phyloP scores from a whole-genome alignment of 768 basidiomycete species.

The Pluteus cervinus region DNA sequence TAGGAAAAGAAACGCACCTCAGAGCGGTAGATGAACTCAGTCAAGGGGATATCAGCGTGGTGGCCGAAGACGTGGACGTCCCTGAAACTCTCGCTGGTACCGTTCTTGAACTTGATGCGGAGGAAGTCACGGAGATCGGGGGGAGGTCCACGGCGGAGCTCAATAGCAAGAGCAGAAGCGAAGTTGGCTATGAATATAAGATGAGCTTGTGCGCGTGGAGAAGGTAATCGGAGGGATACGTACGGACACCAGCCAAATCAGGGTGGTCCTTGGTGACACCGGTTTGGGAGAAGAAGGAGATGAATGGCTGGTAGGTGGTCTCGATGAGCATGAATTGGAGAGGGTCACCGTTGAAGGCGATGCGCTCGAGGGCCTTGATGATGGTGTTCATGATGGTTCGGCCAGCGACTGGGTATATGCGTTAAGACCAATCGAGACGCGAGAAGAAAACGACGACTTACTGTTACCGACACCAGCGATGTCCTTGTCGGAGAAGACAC shows the following conservation, averaged over 20 bases:
- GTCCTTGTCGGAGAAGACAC: conserved; percentile 59
- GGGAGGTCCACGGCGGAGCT: conserved; percentile 69
- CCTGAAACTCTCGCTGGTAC: conserved; percentile 56
- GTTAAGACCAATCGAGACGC: background rate
- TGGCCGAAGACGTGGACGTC: conserved; percentile 72
- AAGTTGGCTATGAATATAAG: conserved; percentile 50
- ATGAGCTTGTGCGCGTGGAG: background rate
- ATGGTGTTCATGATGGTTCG: conserved; percentile 73
- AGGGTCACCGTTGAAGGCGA: conserved; percentile 75
- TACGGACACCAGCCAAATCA: conserved; percentile 59
- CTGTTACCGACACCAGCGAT: conserved; percentile 73
- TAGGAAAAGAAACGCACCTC: conserved; percentile 43
- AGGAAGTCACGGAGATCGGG: conserved; percentile 78
- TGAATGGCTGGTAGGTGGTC: conserved; percentile 87
- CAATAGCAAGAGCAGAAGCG: conserved; percentile 69
- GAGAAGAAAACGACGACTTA: conserved; percentile 28
- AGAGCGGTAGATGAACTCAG: conserved; percentile 79
- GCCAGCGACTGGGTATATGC: conserved; percentile 57
- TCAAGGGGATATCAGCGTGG: conserved; percentile 71
- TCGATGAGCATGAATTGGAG: conserved; percentile 74
- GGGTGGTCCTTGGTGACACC: conserved; percentile 54
- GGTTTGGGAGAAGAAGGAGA: conserved; percentile 79
- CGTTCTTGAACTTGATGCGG: conserved; percentile 84
- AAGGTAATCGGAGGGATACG: conserved; percentile 22
- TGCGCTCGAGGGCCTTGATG: conserved; percentile 64